Base-by-base conservation (phyloP, 2,329 filamentous ascomycete species). In the Aspergillus versicolor region DNA sequence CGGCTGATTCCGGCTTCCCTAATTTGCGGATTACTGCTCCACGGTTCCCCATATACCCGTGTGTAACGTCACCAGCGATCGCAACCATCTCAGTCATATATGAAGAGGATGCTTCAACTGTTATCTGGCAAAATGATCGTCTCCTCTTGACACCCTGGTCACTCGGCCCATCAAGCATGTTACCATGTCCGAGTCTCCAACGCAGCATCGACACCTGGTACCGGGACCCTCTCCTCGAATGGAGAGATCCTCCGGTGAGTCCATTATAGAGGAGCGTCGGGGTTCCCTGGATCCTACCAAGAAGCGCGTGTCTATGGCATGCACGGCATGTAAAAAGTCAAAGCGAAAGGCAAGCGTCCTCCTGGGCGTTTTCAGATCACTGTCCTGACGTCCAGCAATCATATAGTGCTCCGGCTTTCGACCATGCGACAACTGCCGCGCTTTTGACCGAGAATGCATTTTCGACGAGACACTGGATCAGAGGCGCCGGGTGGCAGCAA, bases 391-490 rank as follows among this genome's bases (percentile, higher is more conserved):
- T 3, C 9, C 9, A 11, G 2, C 3, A 30, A 30, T 21, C 4
- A 21, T 21, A 30, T 49, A 75, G 72, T 76, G 74, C 59, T 74
- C 74, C 15, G 73, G 74, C 12, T 62, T 63, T 7, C 58, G 69
- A 8, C 74, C 75, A 2, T 77, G 75, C 52, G 65, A 73, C 22
- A 75, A 75, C 48, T 77, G 75, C 60, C 65, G 68, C 34, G 58
- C 70, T 30, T 73, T 71, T 49, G 66, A 69, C 21, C 62, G 70
- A 30, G 64, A 67, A 37, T 77, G 75, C 4, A 78, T 87, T 27
- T 82, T 87, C 67, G 86, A 88, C 66, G 82, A 84, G 67, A 83
- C 82, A 1, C 79, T 82, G 34, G 81, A 87, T 54, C 84, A 84
- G 8, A 70, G 75, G 11, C 72, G 74, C 4, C 71, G 75, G 17